phyloP scores from a whole-genome alignment of 2,329 filamentous ascomycete species.

The Cryphonectria radicalis region DNA sequence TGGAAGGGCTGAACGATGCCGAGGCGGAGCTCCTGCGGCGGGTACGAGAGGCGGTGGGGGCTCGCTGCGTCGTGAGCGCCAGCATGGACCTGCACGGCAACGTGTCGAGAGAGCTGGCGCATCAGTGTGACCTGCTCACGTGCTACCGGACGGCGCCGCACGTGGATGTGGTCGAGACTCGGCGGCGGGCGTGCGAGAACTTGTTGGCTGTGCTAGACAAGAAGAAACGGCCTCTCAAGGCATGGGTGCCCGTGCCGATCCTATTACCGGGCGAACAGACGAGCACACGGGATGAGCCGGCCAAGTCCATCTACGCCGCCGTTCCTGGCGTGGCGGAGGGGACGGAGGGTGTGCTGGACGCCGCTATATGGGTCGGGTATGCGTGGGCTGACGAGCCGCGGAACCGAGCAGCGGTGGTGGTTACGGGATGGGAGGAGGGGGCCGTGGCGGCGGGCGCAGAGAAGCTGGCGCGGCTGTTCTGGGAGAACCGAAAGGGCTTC shows the following conservation, averaged over 20 bases:
- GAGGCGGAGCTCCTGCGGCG: slow-evolving; percentile 53
- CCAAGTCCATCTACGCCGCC: slow-evolving; percentile 53
- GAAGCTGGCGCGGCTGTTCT: slow-evolving; percentile 51
- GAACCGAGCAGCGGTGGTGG: slow-evolving; percentile 53
- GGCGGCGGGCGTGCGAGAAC: slow-evolving; percentile 54
- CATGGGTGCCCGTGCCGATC: slow-evolving; percentile 57
- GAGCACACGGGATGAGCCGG: slow-evolving; percentile 56
- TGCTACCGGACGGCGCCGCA: slow-evolving; percentile 59
- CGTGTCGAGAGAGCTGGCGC: slow-evolving; percentile 52
- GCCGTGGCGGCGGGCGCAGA: slow-evolving; percentile 47
- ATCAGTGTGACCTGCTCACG: slow-evolving; percentile 55
- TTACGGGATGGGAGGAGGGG: slow-evolving; percentile 53
- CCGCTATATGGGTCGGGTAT: slow-evolving; percentile 60
- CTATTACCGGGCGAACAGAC: slow-evolving; percentile 59
- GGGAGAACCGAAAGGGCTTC: slow-evolving; percentile 51
- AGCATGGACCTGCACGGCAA: slow-evolving; percentile 63
- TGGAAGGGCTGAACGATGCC: slow-evolving; percentile 52
- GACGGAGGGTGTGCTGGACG: slow-evolving; percentile 49
- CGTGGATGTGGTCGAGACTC: slow-evolving; percentile 54
- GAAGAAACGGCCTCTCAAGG: slow-evolving; percentile 48
- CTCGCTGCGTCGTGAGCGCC: slow-evolving; percentile 52
- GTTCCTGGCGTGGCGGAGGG: slow-evolving; percentile 48
- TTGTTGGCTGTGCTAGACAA: slow-evolving; percentile 46
- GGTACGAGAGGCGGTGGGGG: slow-evolving; percentile 50
- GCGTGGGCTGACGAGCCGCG: slow-evolving; percentile 60